Conservation (phyloP, 2,329 filamentous ascomycete genomes). For the Xylariaceae sp. region DNA sequence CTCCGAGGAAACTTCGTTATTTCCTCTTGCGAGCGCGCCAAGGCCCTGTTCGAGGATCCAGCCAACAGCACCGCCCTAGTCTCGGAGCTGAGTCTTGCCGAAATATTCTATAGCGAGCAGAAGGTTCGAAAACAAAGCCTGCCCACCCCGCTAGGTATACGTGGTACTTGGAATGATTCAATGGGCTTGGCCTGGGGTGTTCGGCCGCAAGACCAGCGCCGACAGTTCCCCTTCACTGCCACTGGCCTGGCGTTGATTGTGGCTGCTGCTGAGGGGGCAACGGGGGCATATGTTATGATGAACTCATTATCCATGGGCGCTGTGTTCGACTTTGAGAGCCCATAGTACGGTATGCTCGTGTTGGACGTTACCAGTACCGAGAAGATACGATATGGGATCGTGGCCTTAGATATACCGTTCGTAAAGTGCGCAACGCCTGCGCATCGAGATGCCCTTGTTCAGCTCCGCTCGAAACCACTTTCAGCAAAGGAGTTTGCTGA, state of each 20-base stretch:
- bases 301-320: not conserved
- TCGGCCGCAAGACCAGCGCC: too few relatives aligned
- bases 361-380: slow-evolving; percentile 6
- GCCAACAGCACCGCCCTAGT: not conserved
- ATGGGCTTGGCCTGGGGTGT: too few relatives aligned
- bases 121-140: too few relatives aligned
- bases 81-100: not conserved
- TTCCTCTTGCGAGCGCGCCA: not conserved
- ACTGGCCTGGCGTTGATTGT: not conserved
- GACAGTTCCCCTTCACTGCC: not conserved
- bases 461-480: not conserved
- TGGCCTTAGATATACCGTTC: not conserved
- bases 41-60: not conserved
- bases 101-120: not conserved
- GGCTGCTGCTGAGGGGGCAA: too few relatives aligned
- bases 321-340: not conserved
- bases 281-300: too few relatives aligned
- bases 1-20: not conserved
- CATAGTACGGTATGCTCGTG: not conserved
- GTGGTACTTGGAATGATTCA: too few relatives aligned
- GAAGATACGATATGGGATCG: not conserved
- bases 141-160: too few relatives aligned
- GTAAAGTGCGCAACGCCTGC: not conserved
- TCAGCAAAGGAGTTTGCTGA: not conserved
- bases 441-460: not conserved